phyloP scores from a whole-genome alignment of 2,329 filamentous ascomycete genomes.

The Aaosphaeria pasadenensis region DNA sequence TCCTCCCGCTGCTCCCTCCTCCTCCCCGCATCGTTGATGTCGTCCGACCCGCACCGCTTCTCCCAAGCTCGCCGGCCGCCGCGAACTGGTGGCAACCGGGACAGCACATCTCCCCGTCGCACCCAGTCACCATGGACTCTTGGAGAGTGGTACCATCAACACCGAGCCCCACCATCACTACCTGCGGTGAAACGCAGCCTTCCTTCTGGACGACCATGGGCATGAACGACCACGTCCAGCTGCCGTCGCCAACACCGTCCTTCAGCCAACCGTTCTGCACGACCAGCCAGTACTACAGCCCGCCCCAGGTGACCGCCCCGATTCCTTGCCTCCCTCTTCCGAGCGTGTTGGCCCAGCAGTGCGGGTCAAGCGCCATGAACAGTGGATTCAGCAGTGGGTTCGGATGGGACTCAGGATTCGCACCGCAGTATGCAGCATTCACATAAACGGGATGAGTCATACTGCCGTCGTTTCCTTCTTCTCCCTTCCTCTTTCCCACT shows the following conservation, averaged over 20 bases:
- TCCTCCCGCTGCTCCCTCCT: constrained; percentile 80
- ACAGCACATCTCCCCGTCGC: constrained; percentile 55
- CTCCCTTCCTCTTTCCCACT: constrained; percentile 18
- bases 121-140: constrained; percentile 72
- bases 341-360: constrained; percentile 80
- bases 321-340: constrained; percentile 78
- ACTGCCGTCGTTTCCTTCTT: constrained; percentile 21
- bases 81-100: constrained; percentile 77
- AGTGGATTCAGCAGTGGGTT: constrained; percentile 71
- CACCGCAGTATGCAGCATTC: constrained; percentile 66
- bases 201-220: constrained; percentile 75
- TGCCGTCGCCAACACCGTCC: constrained; percentile 75
- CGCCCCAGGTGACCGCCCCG: constrained; percentile 70
- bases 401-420: constrained; percentile 85
- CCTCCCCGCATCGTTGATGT: constrained; percentile 88
- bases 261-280: constrained; percentile 77
- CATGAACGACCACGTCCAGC: constrained; percentile 65
- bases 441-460: constrained; percentile 60
- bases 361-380: constrained; percentile 63
- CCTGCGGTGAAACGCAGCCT: constrained; percentile 68
- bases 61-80: constrained; percentile 75
- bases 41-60: constrained; percentile 77
- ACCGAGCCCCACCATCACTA: constrained; percentile 66
- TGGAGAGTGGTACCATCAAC: constrained; percentile 93
- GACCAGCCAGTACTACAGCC: constrained; percentile 72